Conservation (phyloP, 1,139 yeast species). For the Yamadazyma jaroonii region DNA sequence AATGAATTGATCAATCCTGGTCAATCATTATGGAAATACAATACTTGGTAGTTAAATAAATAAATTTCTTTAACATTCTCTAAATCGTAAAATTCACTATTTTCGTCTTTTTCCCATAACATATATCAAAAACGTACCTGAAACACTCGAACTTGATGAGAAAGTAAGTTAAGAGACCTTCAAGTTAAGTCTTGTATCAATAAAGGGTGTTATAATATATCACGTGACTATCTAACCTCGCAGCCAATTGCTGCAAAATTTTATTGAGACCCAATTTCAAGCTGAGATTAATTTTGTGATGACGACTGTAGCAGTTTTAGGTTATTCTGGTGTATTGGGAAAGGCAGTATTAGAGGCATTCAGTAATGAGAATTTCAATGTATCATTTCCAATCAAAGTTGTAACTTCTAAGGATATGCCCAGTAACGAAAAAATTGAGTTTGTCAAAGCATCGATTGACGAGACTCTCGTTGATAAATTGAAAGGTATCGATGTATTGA, state of each 20-base stretch:
- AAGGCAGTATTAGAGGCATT: conserved; percentile 45
- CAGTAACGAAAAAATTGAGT: conserved; percentile 38
- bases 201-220: too few species aligned
- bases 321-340: conserved; percentile 54
- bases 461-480: conserved; percentile 31
- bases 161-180: too few species aligned
- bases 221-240: too few species aligned
- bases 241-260: too few species aligned
- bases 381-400: conserved; percentile 49
- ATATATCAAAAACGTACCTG: too few species aligned
- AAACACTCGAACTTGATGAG: too few species aligned
- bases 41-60: conserved; percentile 2
- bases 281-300: too few species aligned
- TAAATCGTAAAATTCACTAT: too few species aligned
- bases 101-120: too few species aligned
- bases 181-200: too few species aligned
- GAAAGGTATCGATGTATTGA: conserved; percentile 48
- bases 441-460: conserved; percentile 31
- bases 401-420: conserved; percentile 44
- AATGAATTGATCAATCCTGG: conserved; percentile 56
- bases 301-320: conserved; percentile 49
- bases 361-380: conserved; percentile 40
- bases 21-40: conserved; percentile 54
- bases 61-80: too few species aligned
- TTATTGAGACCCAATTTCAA: too few species aligned